phyloP scores from a whole-genome alignment of 1,284 basidiomycete genomes.

The Takashimella tepidaria region DNA sequence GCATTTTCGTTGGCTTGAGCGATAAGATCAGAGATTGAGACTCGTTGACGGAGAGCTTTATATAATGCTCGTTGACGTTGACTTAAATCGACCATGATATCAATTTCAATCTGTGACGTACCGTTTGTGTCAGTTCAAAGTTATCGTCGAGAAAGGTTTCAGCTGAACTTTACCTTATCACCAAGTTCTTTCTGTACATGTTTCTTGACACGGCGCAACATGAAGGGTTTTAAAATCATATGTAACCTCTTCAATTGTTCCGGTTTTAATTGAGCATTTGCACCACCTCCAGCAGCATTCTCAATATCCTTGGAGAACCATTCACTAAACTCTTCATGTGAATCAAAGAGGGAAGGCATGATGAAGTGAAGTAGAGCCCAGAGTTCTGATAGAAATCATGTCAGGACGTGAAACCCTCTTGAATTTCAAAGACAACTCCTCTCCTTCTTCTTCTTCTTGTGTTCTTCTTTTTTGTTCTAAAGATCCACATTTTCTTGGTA shows the following conservation, averaged over 20 bases:
- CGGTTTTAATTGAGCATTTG: slow-evolving; percentile 70
- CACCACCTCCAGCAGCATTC: slow-evolving; percentile 73
- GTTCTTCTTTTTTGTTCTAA: slow-evolving; percentile 3
- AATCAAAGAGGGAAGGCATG: slow-evolving; percentile 99
- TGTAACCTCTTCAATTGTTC: slow-evolving; percentile 92
- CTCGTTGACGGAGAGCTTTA: slow-evolving; percentile 81
- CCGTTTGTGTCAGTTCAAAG: too few species aligned
- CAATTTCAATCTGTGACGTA: slow-evolving; percentile 94
- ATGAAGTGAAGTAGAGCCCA: slow-evolving; percentile 99
- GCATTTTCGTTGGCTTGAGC: slow-evolving; percentile 88
- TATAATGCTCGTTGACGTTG: slow-evolving; percentile 92
- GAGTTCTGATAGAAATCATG: slow-evolving; percentile 60
- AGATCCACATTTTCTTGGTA: not conserved
- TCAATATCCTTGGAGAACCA: slow-evolving; percentile 99
- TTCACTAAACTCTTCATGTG: slow-evolving; percentile 98
- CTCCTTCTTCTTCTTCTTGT: not conserved
- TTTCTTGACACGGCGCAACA: slow-evolving; percentile 94
- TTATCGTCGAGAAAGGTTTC: too few species aligned
- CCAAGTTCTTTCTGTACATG: slow-evolving; percentile 99
- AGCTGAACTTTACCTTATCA: slow-evolving; percentile 67
- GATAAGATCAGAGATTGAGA: slow-evolving; percentile 90
- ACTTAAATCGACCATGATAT: slow-evolving; percentile 90
- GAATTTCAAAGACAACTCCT: too few species aligned
- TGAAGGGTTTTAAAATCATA: slow-evolving; percentile 99
- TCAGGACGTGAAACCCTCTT: too few species aligned